phyloP scores from a whole-genome alignment of 2,329 filamentous ascomycete genomes.

The Emericellopsis atlantica region DNA sequence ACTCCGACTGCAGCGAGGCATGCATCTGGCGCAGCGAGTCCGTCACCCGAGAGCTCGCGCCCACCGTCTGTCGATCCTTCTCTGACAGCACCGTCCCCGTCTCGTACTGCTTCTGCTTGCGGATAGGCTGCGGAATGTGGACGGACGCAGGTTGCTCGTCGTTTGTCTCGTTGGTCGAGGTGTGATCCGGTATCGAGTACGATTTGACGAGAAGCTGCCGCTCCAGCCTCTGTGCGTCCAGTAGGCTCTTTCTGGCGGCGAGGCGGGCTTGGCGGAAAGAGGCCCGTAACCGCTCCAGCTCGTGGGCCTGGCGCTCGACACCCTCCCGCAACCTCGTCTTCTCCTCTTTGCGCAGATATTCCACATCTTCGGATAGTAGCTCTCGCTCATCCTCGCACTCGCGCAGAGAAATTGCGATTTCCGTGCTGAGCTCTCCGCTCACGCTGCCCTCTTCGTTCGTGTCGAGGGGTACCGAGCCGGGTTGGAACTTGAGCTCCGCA shows the following conservation, averaged over 20 bases:
- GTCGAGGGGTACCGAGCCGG: constrained; percentile 40
- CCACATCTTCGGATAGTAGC: constrained; percentile 63
- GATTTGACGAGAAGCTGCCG: constrained; percentile 62
- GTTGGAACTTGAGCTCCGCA: constrained; percentile 42
- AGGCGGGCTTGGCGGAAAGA: constrained; percentile 76
- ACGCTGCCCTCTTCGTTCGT: constrained; percentile 36
- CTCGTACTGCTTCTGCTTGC: constrained; percentile 15
- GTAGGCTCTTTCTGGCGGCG: constrained; percentile 61
- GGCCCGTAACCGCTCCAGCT: constrained; percentile 58
- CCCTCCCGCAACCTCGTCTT: constrained; percentile 54
- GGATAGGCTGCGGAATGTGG: constrained; percentile 9
- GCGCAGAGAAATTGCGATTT: constrained; percentile 69
- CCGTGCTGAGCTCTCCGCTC: constrained; percentile 60
- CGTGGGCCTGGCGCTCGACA: constrained; percentile 52
- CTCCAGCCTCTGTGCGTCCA: constrained; percentile 62
- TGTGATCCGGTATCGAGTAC: constrained; percentile 33
- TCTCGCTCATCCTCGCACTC: constrained; percentile 77
- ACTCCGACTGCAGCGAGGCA: constrained; percentile 71
- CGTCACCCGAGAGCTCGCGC: constrained; percentile 75
- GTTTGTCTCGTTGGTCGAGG: constrained; percentile 8
- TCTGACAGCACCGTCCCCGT: constrained; percentile 29
- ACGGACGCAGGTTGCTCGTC: constrained; percentile 5
- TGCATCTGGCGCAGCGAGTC: constrained; percentile 74
- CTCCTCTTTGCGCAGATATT: constrained; percentile 51
- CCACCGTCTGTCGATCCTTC: constrained; percentile 60